Conservation (phyloP, 1,284 basidiomycete species). For the Irpex sp. region DNA sequence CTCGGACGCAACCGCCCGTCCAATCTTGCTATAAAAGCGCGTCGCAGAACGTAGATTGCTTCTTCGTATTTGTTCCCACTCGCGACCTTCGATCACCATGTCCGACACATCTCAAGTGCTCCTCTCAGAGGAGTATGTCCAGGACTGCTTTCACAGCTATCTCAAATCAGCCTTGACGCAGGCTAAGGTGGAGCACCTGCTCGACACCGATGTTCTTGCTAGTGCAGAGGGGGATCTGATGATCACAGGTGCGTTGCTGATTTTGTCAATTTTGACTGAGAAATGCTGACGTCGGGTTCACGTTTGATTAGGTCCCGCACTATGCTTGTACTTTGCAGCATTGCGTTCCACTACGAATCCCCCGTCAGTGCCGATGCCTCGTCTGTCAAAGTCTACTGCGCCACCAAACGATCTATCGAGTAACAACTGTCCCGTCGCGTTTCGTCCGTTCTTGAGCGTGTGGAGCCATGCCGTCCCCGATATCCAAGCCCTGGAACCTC, state of each 20-base stretch:
- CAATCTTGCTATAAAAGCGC: not conserved
- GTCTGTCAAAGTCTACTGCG: conserved; percentile 25
- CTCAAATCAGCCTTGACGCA: conserved; percentile 70
- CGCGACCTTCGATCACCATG: not conserved
- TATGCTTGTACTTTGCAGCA: conserved; percentile 67
- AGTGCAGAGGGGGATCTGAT: conserved; percentile 76
- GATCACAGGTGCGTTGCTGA: conserved; percentile 57
- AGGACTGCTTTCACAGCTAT: conserved; percentile 74
- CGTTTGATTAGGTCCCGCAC: conserved; percentile 45
- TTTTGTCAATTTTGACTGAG: not conserved
- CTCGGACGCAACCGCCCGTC: not conserved
- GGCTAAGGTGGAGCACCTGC: conserved; percentile 66
- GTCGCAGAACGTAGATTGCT: not conserved
- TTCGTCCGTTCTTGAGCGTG: conserved; percentile 61
- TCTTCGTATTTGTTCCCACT: not conserved
- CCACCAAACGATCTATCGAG: conserved; percentile 43
- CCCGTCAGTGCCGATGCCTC: conserved; percentile 55
- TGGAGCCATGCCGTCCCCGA: conserved; percentile 63
- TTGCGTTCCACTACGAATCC: conserved; percentile 56
- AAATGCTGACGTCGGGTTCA: not conserved
- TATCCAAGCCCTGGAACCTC: conserved; percentile 57
- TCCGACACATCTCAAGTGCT: not conserved
- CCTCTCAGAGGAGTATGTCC: conserved; percentile 58
- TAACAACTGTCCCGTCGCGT: conserved; percentile 53
- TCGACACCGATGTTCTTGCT: conserved; percentile 64